phyloP scores from a whole-genome alignment of 768 basidiomycete genomes.

The Hygrocybe punicea region DNA sequence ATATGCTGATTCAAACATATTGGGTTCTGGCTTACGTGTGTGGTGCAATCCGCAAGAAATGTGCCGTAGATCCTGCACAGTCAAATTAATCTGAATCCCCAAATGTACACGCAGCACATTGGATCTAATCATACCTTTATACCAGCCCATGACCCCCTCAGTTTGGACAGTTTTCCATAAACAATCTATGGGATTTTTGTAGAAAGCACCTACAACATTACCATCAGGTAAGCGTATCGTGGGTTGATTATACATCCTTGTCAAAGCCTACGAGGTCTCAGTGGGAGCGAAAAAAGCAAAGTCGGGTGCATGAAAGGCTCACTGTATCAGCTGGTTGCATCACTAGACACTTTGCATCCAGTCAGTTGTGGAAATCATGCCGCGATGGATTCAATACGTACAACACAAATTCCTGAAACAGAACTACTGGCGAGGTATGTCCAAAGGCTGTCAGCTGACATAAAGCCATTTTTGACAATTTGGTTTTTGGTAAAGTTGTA shows the following conservation, averaged over 20 bases:
- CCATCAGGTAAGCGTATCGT: conserved; percentile 70
- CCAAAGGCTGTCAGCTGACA: conserved; percentile 75
- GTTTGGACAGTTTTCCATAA: conserved; percentile 91
- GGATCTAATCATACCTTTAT: conserved; percentile 64
- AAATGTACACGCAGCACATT: neutral
- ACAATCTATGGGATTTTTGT: conserved; percentile 93
- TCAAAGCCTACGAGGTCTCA: conserved; percentile 59
- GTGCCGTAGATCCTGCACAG: conserved; percentile 78
- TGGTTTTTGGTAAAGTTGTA: conserved; percentile 92
- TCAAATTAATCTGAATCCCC: neutral
- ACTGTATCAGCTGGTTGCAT: conserved; percentile 96
- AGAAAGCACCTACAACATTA: conserved; percentile 67
- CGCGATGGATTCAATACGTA: conserved; percentile 39
- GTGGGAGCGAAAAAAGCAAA: conserved; percentile 1
- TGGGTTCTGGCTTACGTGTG: conserved; percentile 63
- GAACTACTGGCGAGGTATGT: conserved; percentile 86
- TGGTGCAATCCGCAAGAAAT: conserved; percentile 88
- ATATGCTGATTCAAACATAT: neutral
- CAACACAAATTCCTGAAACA: conserved; percentile 89
- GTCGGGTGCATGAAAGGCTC: conserved; percentile 3
- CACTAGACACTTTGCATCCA: conserved; percentile 60
- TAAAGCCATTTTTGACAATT: conserved; percentile 62
- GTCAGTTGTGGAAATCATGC: conserved; percentile 3
- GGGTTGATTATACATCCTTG: conserved; percentile 95
- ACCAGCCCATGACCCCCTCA: conserved; percentile 92